Base-by-base conservation (phyloP, 352 stramenopile genomes). In the Aphanomyces invadans region DNA sequence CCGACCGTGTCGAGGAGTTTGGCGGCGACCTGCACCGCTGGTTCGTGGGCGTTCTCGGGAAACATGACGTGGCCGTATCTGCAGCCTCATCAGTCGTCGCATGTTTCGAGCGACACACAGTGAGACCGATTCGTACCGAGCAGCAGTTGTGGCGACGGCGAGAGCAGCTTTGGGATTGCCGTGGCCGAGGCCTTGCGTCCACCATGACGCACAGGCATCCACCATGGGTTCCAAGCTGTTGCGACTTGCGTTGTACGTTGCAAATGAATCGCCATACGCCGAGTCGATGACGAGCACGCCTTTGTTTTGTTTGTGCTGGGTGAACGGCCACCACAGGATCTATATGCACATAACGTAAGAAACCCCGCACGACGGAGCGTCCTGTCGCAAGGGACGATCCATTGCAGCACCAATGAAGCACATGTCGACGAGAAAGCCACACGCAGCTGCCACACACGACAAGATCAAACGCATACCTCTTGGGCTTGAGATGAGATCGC, bases 11-110 rank as follows among this genome's bases (percentile, higher is more conserved):
- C 71, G 0, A 95, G 68, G n/a, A 97, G 62, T 63, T 80, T 86
- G 54, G 95, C 81, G 19, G 76, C 84, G 15, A 96, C 67, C 62
- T 84, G 74, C 29, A 96, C 67, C 21, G 88, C 88, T 5, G 90
- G 90, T 55, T 92, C 81, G 68, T 97, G 89, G 0, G 87, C 86
- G 42, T 95, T 95, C 45, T 94, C 86, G 1, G 89, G 88, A 69
- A 97, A 97, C 79, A 96, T 95, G 33, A 97, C 79, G 76, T 97
- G 90, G 36, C 91, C 91, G 44, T 96, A 97, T 17, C 60, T 67
- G 33, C 28, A 57, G n/a, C 51, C 1, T 19, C 29, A 57, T 19
- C 17, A n/a, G 4, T 36, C 19, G 4, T 1, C 25, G 12, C 54
- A 51, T 54, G 3, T 62, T 62, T 0, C 11, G 29, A 65, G 15